phyloP scores from a whole-genome alignment of 768 basidiomycete species.

The Mycena epipterygia region DNA sequence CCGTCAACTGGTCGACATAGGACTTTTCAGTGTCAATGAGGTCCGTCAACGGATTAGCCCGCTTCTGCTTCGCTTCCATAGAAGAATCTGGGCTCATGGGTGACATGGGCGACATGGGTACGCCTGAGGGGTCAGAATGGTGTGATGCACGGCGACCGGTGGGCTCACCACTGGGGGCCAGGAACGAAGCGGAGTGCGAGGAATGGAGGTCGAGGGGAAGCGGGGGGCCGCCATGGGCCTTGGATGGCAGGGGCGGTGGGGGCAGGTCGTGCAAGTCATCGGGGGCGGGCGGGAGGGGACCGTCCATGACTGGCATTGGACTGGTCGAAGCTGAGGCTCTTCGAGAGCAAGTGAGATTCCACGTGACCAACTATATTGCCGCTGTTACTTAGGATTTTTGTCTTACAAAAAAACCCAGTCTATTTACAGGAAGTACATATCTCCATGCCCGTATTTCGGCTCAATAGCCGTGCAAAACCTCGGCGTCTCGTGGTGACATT shows the following conservation, averaged over 20 bases:
- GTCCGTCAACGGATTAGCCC: conserved; percentile 88
- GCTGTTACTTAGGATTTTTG: no score
- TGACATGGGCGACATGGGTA: conserved; percentile 53
- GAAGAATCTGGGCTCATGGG: conserved; percentile 46
- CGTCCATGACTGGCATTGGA: conserved; percentile 6
- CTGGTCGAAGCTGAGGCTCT: background rate
- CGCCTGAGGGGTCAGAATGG: conserved; percentile 16
- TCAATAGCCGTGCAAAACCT: conserved; percentile 11
- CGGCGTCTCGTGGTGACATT: conserved; percentile 14
- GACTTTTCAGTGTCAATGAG: conserved; percentile 94
- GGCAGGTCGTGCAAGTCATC: background rate
- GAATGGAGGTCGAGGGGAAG: conserved; percentile 22
- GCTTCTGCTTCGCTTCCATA: conserved; percentile 67
- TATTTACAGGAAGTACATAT: no score
- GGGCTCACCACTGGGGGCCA: conserved; percentile 38
- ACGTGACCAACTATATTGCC: no score
- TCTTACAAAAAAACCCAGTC: no score
- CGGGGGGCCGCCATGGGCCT: conserved; percentile 11
- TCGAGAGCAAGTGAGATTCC: background rate
- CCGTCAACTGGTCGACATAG: conserved; percentile 92
- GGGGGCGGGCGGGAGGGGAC: background rate
- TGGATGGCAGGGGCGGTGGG: conserved; percentile 28
- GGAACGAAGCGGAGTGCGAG: conserved; percentile 19
- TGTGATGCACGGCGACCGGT: conserved; percentile 21
- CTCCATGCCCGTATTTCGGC: no score